phyloP scores from a whole-genome alignment of 192 early-diverging fungal genomes.

The Coemansia sp. region DNA sequence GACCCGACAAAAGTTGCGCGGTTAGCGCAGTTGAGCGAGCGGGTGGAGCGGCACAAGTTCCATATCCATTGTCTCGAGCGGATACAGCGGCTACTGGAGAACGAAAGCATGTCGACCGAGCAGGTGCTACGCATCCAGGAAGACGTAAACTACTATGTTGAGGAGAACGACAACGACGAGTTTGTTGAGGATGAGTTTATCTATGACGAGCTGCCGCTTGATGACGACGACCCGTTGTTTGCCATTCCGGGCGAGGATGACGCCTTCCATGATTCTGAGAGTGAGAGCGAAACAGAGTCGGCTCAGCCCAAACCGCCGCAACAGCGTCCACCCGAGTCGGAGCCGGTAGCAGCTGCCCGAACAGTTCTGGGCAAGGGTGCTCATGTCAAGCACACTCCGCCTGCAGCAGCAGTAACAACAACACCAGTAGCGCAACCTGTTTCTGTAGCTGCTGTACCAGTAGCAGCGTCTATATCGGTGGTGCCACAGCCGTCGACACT shows the following conservation, averaged over 20 bases:
- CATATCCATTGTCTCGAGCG: slow-evolving; percentile 91
- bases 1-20: slow-evolving; percentile 77
- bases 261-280: slow-evolving; percentile 15
- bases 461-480: slow-evolving; percentile 14
- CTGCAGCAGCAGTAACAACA: not conserved
- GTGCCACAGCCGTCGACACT: slow-evolving; percentile 43
- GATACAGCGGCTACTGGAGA: slow-evolving; percentile 89
- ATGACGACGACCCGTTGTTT: slow-evolving; percentile 85
- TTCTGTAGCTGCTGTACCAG: not conserved
- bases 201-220: slow-evolving; percentile 90
- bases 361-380: slow-evolving; percentile 26
- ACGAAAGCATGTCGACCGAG: slow-evolving; percentile 84
- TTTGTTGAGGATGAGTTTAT: slow-evolving; percentile 93
- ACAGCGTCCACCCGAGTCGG: slow-evolving; percentile 14
- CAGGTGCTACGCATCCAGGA: slow-evolving; percentile 81
- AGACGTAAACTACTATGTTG: slow-evolving; percentile 90
- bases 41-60: slow-evolving; percentile 86
- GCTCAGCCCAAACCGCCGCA: not conserved
- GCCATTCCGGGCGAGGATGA: slow-evolving; percentile 72
- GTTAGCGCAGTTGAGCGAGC: slow-evolving; percentile 67
- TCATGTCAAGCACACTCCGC: slow-evolving; percentile 12
- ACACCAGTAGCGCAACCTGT: not conserved
- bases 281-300: slow-evolving; percentile 18
- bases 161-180: slow-evolving; percentile 85
- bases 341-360: slow-evolving; percentile 18